Evolutionary conservation across 352 stramenopile species (phyloP), one percentile per base, ranked within the genome.

Genomic region (Globisporangium irregulare): DNA sequence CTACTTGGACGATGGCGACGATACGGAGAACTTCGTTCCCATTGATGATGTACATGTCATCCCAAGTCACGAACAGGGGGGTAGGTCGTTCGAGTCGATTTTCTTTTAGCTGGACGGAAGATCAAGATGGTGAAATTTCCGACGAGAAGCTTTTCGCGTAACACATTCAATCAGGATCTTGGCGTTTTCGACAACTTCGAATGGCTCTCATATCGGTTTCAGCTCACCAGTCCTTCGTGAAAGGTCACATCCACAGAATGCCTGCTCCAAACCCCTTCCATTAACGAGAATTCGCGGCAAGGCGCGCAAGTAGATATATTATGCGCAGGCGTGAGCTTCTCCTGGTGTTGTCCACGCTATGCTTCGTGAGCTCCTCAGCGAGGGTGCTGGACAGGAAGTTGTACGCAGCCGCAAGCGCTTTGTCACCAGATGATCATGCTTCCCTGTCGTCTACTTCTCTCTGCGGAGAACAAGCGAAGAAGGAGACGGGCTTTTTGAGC

Each of bases 401-500:
- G 41, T 70, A 61, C 24, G 75, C 67, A 6, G 59, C 75, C 15
- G 79, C 77, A 14, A 80, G 65, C n/a, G 75, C 77, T 1, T 56
- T 86, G 32, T 54, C 59, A 14, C 7, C 53, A 7, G 24, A 36
- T 12, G 27, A 59, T 14, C 1, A 25, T 14, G 25, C 36, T 6
- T 50, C 15, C 1, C 66, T 29, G 0, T 59, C 71, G 1, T 62
- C 43, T 7, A 61, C 38, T 15, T 89, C 82, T 25, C 64, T 95
- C 12, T 95, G 87, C 54, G 86, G 83, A 27, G 86, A 95, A 57
- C 69, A 82, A 34, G 46, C 88, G n/a, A 56, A 46, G 38, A 82
- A 80, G 38, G 75, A 91, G 53, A 89, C 81, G 0, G 87, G 83
- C 2, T 84, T 73, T 20, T 62, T 95, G 24, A 82, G 90, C 51